Base-by-base conservation (phyloP, 2,329 filamentous ascomycete species). In the Neonectria punicea region DNA sequence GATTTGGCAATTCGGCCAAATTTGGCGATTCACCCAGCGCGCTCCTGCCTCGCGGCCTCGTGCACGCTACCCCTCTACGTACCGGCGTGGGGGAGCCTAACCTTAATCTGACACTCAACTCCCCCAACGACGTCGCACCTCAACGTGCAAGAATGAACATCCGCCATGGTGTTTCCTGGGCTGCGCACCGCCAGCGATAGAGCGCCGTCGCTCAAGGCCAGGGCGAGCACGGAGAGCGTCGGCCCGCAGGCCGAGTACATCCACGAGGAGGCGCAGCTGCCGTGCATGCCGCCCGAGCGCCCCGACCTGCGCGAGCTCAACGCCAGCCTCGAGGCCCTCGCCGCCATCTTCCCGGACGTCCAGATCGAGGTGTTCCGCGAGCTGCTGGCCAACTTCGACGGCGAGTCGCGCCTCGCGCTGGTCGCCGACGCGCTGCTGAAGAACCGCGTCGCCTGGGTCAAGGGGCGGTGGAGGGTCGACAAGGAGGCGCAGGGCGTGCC, bases 351-450 rank as follows among this genome's bases (percentile, higher is more conserved):
- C 70, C 93, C 93, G 30, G 89, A 94, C 78, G 84, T 94, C n/a
- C 91, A 93, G 78, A 84, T 92, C 65, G 92, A 94, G 70, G 92
- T 94, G 18, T 93, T 96, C 75, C 88, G 92, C 49, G 92, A 95
- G 81, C 92, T 96, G 87, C 87, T 96, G 53, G 81, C 85, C 43
- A 91, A 84, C 73, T 91, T 94, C 75, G 90, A 91, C 73, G 89
- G 90, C 72, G 91, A 94, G 78, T 95, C 92, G 67, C 84, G 92
- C 69, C 80, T 95, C 25, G 90, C 92, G 47, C 85, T 96, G 53
- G 90, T 94, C 30, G 92, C 92, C 13, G 92, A 96, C 75, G 87
- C 89, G 54, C 82, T 96, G 63, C 83, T 96, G 63, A 93, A 92
- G 80, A 89, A 91, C 73, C 87, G 89, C 39, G 85, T 87, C 58